Evolutionary conservation across 1,284 basidiomycete species (phyloP).

Genomic region (Sanguinoderma infundibulare): DNA sequence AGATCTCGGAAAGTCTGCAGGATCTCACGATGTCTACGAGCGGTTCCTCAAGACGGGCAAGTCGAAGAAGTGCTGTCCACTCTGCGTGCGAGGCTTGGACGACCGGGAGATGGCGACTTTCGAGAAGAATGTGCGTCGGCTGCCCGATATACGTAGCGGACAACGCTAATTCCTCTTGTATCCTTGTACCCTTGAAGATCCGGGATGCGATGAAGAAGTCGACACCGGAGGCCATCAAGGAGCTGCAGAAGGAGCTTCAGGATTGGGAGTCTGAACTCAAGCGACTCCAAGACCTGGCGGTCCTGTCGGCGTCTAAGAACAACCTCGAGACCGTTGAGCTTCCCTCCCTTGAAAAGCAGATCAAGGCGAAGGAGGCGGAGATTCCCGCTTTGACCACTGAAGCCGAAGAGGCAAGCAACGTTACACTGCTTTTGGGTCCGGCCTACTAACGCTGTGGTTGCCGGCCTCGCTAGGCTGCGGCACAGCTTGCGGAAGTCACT

Average conservation of each 20-base stretch:
- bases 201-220: conserved; percentile 57
- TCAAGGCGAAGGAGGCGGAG: conserved; percentile 59
- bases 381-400: conserved; percentile 53
- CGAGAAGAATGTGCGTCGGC: conserved; percentile 64
- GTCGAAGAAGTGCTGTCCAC: conserved; percentile 71
- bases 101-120: conserved; percentile 66
- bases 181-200: no score
- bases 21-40: conserved; percentile 63
- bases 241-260: conserved; percentile 52
- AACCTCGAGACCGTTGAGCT: conserved; percentile 67
- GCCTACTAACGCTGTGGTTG: background rate
- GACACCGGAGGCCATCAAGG: conserved; percentile 43
- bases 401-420: conserved; percentile 58
- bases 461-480: conserved; percentile 45
- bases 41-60: conserved; percentile 65
- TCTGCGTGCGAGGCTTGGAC: conserved; percentile 76
- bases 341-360: conserved; percentile 67
- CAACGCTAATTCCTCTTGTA: conserved; percentile 4
- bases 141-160: background rate
- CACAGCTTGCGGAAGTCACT: conserved; percentile 51
- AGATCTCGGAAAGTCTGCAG: conserved; percentile 37
- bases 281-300: conserved; percentile 60
- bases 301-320: conserved; percentile 54
- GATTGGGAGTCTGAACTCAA: conserved; percentile 68
- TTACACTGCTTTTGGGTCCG: background rate